Conservation (phyloP, 192 early-diverging fungal genomes). For the Gamsiella multidivaricata region DNA sequence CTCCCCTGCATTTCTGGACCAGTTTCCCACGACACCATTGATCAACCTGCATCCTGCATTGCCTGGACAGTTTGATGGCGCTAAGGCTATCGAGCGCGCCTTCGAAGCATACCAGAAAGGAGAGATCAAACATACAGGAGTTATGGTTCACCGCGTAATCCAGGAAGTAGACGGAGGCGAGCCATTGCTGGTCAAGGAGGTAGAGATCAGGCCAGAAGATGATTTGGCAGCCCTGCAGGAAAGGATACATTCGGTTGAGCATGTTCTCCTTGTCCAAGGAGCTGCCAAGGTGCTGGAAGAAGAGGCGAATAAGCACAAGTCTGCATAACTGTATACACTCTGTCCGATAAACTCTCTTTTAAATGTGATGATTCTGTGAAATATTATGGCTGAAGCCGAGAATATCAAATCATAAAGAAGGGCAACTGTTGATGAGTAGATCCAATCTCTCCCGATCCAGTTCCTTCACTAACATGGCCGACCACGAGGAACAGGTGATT, state of each 20-base stretch:
- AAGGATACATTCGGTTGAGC: constrained; percentile 92
- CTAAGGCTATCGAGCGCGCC: constrained; percentile 94
- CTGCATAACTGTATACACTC: constrained; percentile 1
- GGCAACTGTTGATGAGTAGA: too few species aligned
- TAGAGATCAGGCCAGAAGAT: constrained; percentile 84
- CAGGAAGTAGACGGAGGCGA: constrained; percentile 96
- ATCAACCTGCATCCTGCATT: constrained; percentile 98
- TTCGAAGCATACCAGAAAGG: constrained; percentile 88
- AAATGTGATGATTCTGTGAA: too few species aligned
- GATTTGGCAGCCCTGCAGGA: constrained; percentile 84
- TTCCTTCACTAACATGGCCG: constrained; percentile 9
- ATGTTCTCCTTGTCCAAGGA: constrained; percentile 87
- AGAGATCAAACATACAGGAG: constrained; percentile 76
- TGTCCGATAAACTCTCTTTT: background rate
- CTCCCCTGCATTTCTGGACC: constrained; percentile 81
- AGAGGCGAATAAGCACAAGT: constrained; percentile 20
- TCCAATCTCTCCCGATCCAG: background rate
- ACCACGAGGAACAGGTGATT: constrained; percentile 33
- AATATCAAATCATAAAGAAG: background rate
- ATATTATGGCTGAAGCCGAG: too few species aligned
- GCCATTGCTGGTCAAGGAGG: constrained; percentile 80
- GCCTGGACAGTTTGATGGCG: constrained; percentile 97
- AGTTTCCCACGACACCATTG: constrained; percentile 74
- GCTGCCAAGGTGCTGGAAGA: constrained; percentile 63
- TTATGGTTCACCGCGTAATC: constrained; percentile 96